A percentile compares a stretch with the other conserved stretches of the same genome.
phyloP scores from a whole-genome alignment of 1,284 basidiomycete species.

The Austroboletus olivaceoglutinosus region DNA sequence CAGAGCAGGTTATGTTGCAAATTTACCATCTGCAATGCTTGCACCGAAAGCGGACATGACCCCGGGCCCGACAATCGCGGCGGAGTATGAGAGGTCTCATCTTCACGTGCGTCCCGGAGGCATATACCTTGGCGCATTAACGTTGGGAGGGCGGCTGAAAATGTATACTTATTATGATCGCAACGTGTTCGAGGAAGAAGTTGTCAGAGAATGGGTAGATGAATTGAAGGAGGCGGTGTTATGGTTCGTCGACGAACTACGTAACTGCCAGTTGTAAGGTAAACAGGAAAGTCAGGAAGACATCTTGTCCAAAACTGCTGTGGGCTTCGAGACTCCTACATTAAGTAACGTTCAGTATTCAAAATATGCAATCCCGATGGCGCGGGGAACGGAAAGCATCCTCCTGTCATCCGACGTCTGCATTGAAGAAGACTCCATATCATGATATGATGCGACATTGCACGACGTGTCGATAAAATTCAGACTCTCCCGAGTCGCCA shows the following conservation, averaged over 20 bases:
- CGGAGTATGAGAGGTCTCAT: constrained; percentile 15
- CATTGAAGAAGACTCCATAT: no score
- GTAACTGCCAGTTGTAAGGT: no score
- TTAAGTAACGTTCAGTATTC: no score
- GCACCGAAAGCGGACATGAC: background rate
- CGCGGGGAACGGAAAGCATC: no score
- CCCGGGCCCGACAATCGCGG: constrained; percentile 4
- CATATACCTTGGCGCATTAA: constrained; percentile 45
- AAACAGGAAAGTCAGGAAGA: no score
- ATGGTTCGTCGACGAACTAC: constrained; percentile 43
- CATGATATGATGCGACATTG: no score
- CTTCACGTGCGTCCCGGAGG: constrained; percentile 47
- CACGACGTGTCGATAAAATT: no score
- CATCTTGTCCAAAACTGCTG: no score
- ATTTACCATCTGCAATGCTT: background rate
- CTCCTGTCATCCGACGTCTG: no score
- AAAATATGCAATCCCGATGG: no score
- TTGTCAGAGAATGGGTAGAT: constrained; percentile 43
- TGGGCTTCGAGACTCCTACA: no score
- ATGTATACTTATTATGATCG: constrained; percentile 40
- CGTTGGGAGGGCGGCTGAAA: constrained; percentile 18
- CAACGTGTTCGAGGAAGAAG: constrained; percentile 40
- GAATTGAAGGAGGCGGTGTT: constrained; percentile 39
- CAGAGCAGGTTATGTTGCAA: background rate
- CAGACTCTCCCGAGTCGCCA: no score